phyloP scores from a whole-genome alignment of 1,284 basidiomycete species.

The Lignosus rhinocerotis region DNA sequence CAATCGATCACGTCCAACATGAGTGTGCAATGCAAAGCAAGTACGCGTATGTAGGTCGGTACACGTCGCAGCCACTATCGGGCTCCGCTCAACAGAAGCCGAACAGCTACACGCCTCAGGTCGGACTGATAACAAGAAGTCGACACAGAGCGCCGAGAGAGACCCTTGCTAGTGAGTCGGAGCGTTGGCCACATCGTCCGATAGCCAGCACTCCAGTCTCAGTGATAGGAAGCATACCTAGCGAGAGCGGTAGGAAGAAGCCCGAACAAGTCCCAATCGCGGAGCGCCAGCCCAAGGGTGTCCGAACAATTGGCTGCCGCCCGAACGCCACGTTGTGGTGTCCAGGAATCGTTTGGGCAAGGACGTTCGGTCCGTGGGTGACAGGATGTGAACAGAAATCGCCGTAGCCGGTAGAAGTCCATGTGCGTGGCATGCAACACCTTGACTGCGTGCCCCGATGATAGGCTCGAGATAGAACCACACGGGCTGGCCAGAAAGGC shows the following conservation, averaged over 20 bases:
- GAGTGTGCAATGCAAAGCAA: neutral
- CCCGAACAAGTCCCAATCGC: neutral
- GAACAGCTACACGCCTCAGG: neutral
- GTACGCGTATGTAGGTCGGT: neutral
- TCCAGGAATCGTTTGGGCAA: neutral
- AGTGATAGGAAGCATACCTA: neutral
- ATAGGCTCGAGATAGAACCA: constrained; percentile 5
- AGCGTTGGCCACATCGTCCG: neutral
- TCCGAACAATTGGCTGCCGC: neutral
- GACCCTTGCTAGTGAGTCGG: neutral
- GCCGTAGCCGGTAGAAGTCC: neutral
- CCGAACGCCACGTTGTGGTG: constrained; percentile 3
- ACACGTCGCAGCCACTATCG: constrained; percentile 2
- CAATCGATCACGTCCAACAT: neutral
- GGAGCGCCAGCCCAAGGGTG: constrained; percentile 3
- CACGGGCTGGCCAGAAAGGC: neutral
- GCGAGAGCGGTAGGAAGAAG: neutral
- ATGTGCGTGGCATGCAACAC: neutral
- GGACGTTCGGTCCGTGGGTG: neutral
- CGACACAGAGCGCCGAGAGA: neutral
- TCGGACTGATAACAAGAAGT: constrained; percentile 3
- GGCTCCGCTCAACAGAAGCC: constrained; percentile 12
- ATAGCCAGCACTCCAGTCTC: neutral
- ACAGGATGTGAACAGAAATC: neutral
- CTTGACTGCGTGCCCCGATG: constrained; percentile 2